Base-by-base conservation (phyloP, 441 rosid genomes). In the Bocquillonia castaneifolia region DNA sequence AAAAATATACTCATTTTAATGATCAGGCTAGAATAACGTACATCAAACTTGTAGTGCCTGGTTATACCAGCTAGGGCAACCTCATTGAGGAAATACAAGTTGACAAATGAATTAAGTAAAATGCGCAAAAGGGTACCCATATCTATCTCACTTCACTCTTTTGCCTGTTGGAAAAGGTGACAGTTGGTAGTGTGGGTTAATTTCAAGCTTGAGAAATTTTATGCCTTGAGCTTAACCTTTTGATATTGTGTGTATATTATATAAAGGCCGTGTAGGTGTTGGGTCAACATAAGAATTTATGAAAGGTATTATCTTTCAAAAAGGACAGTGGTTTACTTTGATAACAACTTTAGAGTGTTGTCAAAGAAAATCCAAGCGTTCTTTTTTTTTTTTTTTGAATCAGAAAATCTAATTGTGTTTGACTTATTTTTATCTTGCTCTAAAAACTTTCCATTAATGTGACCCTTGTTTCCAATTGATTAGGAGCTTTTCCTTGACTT, bases 31-130 rank as follows among this genome's bases (percentile, higher is more conserved):
- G n/a, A n/a, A n/a, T n/a, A n/a, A 36, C 83, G 28, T 77, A 82
- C 86, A 20, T 80, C 64, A 78, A 85, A 81, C 66, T 48, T 77
- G 77, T 79, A 77, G n/a, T 79, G 82, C 72, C 85, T 76, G 5
- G 86, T 82, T 17, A 77, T 44, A 44, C 74, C 74, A 17, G 76
- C 75, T 13, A 55, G 13, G 29, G 63, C 54, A 56, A 56, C 44
- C n/a, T 44, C 42, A n/a, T 39, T 10, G 9, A 67, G 31, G 22
- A 67, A 62, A 40, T 40, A 66, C 20, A 54, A 54, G 25, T 28
- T 40, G 2, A 66, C 63, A 9, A 67, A 56, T 18, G 53, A 31
- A 32, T 53, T 18, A 10, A 67, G 52, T 40, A 56, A 6, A 40
- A n/a, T 17, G 42, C 31, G 22, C 54, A 40, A 10, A 66, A 42